Conservation (phyloP, 1,284 basidiomycete genomes). For the Trichosporon sp. region DNA sequence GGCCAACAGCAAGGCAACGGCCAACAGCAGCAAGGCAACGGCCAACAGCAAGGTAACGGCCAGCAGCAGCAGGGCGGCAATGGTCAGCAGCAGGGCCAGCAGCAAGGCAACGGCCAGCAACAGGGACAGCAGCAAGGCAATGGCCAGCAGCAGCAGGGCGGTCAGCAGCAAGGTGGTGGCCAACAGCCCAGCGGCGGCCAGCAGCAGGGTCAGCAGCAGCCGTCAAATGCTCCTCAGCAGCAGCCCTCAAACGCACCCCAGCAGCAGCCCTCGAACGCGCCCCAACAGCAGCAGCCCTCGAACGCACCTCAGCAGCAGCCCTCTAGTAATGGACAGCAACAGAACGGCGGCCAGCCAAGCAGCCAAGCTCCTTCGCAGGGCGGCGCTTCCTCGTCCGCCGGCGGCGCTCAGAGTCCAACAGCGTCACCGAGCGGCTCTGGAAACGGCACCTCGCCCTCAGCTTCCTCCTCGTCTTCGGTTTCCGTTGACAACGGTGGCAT, state of each 20-base stretch:
- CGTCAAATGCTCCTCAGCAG: neutral
- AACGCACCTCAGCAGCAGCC: neutral
- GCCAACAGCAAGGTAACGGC: neutral
- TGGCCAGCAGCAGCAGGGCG: neutral
- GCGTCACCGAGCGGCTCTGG: neutral
- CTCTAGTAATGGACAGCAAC: neutral
- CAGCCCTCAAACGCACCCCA: neutral
- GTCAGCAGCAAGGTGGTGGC: neutral
- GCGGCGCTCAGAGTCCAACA: neutral
- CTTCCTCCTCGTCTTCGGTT: conserved; percentile 15
- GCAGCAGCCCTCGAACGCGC: neutral
- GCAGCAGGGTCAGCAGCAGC: neutral
- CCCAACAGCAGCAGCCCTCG: neutral
- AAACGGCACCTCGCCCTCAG: neutral
- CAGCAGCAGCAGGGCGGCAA: neutral
- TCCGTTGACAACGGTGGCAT: conserved; percentile 4
- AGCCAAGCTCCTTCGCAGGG: neutral
- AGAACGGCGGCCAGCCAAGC: neutral
- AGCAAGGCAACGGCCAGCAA: neutral
- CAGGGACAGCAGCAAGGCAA: neutral
- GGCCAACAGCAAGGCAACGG: neutral
- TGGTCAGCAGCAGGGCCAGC: neutral
- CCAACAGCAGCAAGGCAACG: neutral
- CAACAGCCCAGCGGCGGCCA: neutral
- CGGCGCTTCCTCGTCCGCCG: neutral